Base-by-base conservation (phyloP, 179 eudicot species). In the Patellifolia procumbens region DNA sequence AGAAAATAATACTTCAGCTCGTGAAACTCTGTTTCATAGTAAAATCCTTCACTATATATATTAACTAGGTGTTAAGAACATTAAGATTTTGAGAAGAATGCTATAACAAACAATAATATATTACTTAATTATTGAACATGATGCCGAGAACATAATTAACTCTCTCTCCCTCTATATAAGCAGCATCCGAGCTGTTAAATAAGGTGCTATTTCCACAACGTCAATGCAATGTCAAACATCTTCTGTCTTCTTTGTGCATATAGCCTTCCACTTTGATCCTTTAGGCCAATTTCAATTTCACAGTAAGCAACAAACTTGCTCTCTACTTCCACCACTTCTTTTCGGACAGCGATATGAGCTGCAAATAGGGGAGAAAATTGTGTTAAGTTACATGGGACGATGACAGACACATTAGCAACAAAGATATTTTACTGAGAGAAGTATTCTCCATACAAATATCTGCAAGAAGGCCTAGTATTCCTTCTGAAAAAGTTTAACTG, bases 271-370 rank as follows among this genome's bases (percentile, higher is more conserved):
- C 31, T 19, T 24, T 61, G 28, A 15, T 28, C 12, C 28, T 13
- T 15, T 22, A 7, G 13, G 63, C 31, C 74, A 43, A 13, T 42
- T 28, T 3, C n/a, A n/a, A n/a, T 43, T 22, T 31, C 42, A 20
- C 35, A 39, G 34, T 17, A 24, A 37, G 31, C 53, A 42, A 43
- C 43, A 37, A 43, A 42, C 29, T 43, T 4, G 56, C 48, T 42
- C 13, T 78, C 73, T 69, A 85, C 68, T 76, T 71, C 81, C 83
- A 61, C 80, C 83, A 72, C 46, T 81, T 79, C 65, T 81, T 79
- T 74, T 81, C 88, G 0, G 88, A 79, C 56, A 81, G 56, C 68
- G 83, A 86, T 62, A 83, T 80, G 55, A 83, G 87, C 88, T 86
- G 88, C 83, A 34, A 74, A 74, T 26, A 62, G 24, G 39, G 67